These are phyloP conservation scores for Amanita pseudoporphyria DNA, from an alignment of 768 basidiomycete genomes.

Conservation along the genomic window DNA sequence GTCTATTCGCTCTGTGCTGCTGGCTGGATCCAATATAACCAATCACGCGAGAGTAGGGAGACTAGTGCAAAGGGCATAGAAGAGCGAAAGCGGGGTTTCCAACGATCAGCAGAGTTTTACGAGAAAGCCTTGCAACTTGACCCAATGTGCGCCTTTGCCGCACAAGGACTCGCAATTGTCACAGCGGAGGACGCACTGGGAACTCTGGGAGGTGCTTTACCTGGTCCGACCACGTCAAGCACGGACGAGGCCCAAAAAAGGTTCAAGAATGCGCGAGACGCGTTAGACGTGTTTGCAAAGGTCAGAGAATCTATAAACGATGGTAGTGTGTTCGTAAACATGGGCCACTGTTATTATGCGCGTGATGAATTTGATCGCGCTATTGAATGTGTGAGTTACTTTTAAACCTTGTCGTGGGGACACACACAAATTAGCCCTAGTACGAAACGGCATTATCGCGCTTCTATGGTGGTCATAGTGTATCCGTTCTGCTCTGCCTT, in stretches of 20 bases:
- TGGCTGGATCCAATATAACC: slow-evolving; percentile 78
- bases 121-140: slow-evolving; percentile 85
- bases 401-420: not conserved
- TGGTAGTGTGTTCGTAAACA: slow-evolving; percentile 89
- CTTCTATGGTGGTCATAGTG: slow-evolving; percentile 66
- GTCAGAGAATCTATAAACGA: slow-evolving; percentile 77
- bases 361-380: slow-evolving; percentile 93
- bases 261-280: slow-evolving; percentile 72
- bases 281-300: slow-evolving; percentile 82
- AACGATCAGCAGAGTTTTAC: slow-evolving; percentile 82
- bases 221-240: slow-evolving; percentile 25
- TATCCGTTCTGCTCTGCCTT: slow-evolving; percentile 72
- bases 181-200: slow-evolving; percentile 89
- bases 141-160: slow-evolving; percentile 82
- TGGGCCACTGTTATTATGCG: slow-evolving; percentile 91
- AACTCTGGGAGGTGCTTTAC: slow-evolving; percentile 42
- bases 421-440: slow-evolving; percentile 28
- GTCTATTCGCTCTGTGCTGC: slow-evolving; percentile 86
- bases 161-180: slow-evolving; percentile 90
- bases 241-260: slow-evolving; percentile 59
- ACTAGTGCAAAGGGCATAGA: slow-evolving; percentile 43
- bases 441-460: slow-evolving; percentile 86
- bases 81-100: slow-evolving; percentile 71
- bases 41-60: slow-evolving; percentile 79
- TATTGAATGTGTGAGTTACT: slow-evolving; percentile 76